Evolutionary conservation across 1,284 basidiomycete genomes (phyloP).

Genomic region (Sporisorium reilianum): DNA sequence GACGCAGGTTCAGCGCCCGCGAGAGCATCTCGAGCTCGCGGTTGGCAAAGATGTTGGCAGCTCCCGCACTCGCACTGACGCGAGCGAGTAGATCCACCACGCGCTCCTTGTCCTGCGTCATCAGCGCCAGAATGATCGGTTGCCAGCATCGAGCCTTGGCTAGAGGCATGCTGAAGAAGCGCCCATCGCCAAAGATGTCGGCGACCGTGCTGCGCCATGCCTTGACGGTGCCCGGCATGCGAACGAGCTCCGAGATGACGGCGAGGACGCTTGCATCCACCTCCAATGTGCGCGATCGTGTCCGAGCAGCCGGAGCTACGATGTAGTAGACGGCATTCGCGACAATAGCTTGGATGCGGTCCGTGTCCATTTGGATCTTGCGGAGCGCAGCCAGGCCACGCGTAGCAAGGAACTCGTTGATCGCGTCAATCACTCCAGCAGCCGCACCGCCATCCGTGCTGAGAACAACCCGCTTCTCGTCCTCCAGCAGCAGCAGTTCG

Average conservation of each 20-base stretch:
- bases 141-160: slow-evolving; percentile 78
- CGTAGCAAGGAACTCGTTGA: slow-evolving; percentile 80
- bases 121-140: slow-evolving; percentile 81
- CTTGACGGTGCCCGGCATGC: slow-evolving; percentile 81
- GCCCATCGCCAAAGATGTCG: slow-evolving; percentile 85
- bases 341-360: slow-evolving; percentile 82
- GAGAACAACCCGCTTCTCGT: slow-evolving; percentile 12
- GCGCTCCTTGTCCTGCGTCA: slow-evolving; percentile 87
- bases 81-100: slow-evolving; percentile 80
- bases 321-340: slow-evolving; percentile 88
- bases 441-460: not conserved
- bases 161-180: slow-evolving; percentile 83
- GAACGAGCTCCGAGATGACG: slow-evolving; percentile 79
- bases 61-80: slow-evolving; percentile 75
- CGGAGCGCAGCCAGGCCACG: slow-evolving; percentile 82
- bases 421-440: slow-evolving; percentile 68
- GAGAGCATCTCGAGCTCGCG: slow-evolving; percentile 91
- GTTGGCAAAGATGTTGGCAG: slow-evolving; percentile 96
- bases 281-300: slow-evolving; percentile 68
- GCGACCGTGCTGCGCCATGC: slow-evolving; percentile 84
- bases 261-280: slow-evolving; percentile 74
- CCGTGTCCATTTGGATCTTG: slow-evolving; percentile 84
- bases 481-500: slow-evolving; percentile 15
- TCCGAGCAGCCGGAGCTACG: slow-evolving; percentile 82
- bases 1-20: slow-evolving; percentile 87